phyloP scores from a whole-genome alignment of 1,139 yeast species.

The Suhomyces choctaworum region DNA sequence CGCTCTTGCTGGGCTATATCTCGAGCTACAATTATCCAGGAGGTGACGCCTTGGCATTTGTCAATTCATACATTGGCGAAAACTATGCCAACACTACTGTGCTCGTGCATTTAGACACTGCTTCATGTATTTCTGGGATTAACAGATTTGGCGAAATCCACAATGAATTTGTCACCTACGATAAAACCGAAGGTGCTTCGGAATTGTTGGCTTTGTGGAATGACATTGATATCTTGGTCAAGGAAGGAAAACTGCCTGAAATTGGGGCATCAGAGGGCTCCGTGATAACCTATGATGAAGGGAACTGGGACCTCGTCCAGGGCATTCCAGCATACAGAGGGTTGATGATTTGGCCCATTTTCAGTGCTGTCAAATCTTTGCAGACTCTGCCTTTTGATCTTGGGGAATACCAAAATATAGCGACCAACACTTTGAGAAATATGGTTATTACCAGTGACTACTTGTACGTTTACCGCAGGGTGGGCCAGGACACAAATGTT shows the following conservation, averaged over 20 bases:
- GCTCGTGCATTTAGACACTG: constrained; percentile 71
- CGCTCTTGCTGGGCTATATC: constrained; percentile 55
- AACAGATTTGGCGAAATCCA: constrained; percentile 68
- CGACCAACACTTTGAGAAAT: constrained; percentile 12
- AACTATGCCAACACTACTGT: constrained; percentile 17
- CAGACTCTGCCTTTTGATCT: neutral
- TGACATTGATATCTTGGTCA: constrained; percentile 59
- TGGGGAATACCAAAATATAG: neutral
- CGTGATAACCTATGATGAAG: constrained; percentile 16
- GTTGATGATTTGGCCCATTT: constrained; percentile 4
- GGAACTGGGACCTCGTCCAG: constrained; percentile 31
- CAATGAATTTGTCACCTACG: constrained; percentile 51
- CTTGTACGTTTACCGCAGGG: constrained; percentile 33
- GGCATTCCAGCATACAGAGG: constrained; percentile 24
- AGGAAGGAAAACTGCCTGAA: constrained; percentile 32
- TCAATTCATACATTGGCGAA: constrained; percentile 48
- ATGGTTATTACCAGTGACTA: constrained; percentile 28
- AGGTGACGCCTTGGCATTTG: constrained; percentile 63
- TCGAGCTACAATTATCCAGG: constrained; percentile 89
- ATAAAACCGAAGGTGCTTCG: constrained; percentile 63
- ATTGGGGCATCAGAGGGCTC: constrained; percentile 8
- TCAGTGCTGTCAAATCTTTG: neutral
- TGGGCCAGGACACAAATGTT: constrained; percentile 15
- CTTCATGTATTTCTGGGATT: constrained; percentile 87
- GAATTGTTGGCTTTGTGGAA: constrained; percentile 49